Base-by-base conservation (phyloP, 441 rosid species). In the Erodium moschatum region DNA sequence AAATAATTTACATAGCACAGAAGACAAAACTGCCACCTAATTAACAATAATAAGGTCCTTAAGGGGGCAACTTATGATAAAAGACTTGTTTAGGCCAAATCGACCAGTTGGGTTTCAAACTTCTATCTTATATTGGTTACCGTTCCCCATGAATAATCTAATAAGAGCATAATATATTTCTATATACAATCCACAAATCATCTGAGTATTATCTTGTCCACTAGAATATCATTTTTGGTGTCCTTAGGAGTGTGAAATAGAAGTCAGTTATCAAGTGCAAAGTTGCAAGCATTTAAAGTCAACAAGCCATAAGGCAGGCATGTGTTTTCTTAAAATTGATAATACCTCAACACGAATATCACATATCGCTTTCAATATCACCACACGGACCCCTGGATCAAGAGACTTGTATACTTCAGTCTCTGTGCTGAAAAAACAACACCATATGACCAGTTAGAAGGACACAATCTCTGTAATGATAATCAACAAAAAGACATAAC, bases 321-420 rank as follows among this genome's bases (percentile, higher is more conserved):
- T 12, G 66, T 73, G 66, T 68, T 70, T 54, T 66, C 20, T 35
- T 35, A 35, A 35, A 35, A 35, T 35, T 35, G 40, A 62, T 21
- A 62, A 61, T 87, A 95, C 99, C 99, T 95, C 99, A 69, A 89
- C 97, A 74, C 99, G 97, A 68, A 95, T 95, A 81, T 95, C 99
- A 67, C 97, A 95, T 21, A 91, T 74, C 6, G 97, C 99, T 85
- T 90, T 95, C 85, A 95, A 77, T 72, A 95, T 95, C 82, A 90
- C 89, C 81, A 91, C 92, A 69, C 99, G 97, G 72, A 86, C 84
- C 69, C 89, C 86, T 63, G 99, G 97, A 79, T 95, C 99, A 79
- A 95, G 95, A 42, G 85, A 76, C 78, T 81, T 91, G 80, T 95
- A 95, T 38, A 50, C 70, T 76, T 90, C 97, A 82, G 81, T 67